Evolutionary conservation across 225 moss, liverwort and hornwort genomes (phyloP).

Genomic region (Pleurozium schreberi): DNA sequence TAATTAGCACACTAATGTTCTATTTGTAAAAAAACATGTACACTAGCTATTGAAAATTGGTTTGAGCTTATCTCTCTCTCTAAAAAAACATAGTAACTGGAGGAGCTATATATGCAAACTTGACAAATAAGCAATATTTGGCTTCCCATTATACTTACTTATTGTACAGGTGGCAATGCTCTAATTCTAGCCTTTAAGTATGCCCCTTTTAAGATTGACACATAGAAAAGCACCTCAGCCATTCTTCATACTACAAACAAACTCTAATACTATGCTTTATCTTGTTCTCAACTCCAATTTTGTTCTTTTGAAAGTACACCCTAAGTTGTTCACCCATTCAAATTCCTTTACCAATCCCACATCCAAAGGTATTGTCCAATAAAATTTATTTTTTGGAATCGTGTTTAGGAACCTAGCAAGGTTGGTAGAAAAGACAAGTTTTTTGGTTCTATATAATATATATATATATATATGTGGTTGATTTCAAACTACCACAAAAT

Average conservation of each 20-base stretch:
- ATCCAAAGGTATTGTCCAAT: no score
- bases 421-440: not conserved
- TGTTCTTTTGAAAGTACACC: rapidly evolving
- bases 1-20: rapidly evolving
- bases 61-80: not conserved
- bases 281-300: rapidly evolving
- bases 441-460: not conserved
- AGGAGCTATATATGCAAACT: rapidly evolving
- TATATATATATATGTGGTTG: rapidly evolving
- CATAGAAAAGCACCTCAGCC: rapidly evolving
- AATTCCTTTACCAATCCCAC: no score
- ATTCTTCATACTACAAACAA: not conserved
- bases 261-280: not conserved
- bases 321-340: not conserved
- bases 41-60: rapidly evolving
- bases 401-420: not conserved
- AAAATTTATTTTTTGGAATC: not conserved
- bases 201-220: rapidly evolving
- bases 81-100: rapidly evolving
- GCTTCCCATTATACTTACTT: not conserved
- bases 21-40: not conserved
- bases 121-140: not conserved
- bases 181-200: not conserved
- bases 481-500: not conserved
- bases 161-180: rapidly evolving